Percentiles rank a stretch among this genome's conserved stretches.
Evolutionary conservation across 441 rosid genomes (phyloP).

Genomic region (Croton setiger): DNA sequence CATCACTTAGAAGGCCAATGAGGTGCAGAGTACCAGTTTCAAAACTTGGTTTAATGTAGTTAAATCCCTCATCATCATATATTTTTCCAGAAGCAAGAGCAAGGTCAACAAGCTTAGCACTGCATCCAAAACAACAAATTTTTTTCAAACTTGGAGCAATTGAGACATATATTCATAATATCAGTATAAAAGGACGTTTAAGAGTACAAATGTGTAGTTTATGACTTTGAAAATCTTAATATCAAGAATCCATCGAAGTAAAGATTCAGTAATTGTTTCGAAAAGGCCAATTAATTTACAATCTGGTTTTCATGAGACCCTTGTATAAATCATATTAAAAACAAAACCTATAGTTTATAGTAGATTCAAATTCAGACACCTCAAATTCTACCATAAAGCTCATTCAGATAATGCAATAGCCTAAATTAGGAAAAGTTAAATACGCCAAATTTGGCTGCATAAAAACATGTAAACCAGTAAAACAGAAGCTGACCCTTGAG

Average conservation of each 20-base stretch:
- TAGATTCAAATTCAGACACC: too few species aligned
- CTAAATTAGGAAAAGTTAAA: background rate
- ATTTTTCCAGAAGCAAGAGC: slow-evolving; percentile 93
- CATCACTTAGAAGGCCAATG: slow-evolving; percentile 86
- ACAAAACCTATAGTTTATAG: background rate
- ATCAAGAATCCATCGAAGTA: background rate
- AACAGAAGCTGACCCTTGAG: slow-evolving; percentile 61
- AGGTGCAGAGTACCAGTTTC: slow-evolving; percentile 74
- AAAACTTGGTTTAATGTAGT: slow-evolving; percentile 56
- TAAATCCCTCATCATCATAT: slow-evolving; percentile 82
- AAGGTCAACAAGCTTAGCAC: slow-evolving; percentile 90
- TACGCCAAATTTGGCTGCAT: background rate
- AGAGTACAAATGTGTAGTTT: background rate
- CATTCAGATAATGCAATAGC: background rate
- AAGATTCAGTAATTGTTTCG: background rate
- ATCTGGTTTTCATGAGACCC: background rate
- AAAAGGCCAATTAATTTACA: background rate
- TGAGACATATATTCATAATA: background rate
- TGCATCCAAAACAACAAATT: slow-evolving; percentile 29
- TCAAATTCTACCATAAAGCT: background rate
- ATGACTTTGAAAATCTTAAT: background rate
- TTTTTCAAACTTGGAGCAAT: background rate
- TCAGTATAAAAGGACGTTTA: background rate
- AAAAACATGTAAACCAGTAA: background rate
- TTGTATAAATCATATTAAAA: background rate